Conservation (phyloP, 31 red algal species). For the Odonthalia washingtoniensis region DNA sequence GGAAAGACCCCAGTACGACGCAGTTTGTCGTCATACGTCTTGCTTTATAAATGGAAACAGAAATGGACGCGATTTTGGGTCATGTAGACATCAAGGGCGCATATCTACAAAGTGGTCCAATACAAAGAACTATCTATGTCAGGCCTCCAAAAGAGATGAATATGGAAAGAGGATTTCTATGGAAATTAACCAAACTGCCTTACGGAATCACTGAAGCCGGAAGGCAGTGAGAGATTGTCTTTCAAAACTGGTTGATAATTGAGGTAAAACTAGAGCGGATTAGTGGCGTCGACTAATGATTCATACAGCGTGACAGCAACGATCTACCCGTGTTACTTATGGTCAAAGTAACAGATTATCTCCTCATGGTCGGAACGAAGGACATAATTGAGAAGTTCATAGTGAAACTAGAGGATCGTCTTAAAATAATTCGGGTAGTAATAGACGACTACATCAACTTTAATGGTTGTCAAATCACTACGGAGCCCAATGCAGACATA, state of each 20-base stretch:
- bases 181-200: background rate
- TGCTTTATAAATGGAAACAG: no score
- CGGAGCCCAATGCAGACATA: no score
- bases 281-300: background rate
- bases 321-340: background rate
- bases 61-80: no score
- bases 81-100: no score
- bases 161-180: background rate
- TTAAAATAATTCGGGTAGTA: no score
- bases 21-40: no score
- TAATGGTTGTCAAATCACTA: no score
- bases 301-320: background rate
- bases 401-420: background rate
- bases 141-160: no score
- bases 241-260: background rate
- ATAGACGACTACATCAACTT: no score
- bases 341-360: background rate
- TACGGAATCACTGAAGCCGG: background rate
- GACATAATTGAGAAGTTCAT: background rate
- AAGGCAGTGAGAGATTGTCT: background rate
- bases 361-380: background rate
- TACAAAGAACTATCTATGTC: no score
- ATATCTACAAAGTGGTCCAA: no score
- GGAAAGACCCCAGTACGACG: slow-evolving; percentile 11
- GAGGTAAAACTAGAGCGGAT: background rate